Evolutionary conservation across 768 basidiomycete genomes (phyloP).

Genomic region (Saitozyma podzolica): DNA sequence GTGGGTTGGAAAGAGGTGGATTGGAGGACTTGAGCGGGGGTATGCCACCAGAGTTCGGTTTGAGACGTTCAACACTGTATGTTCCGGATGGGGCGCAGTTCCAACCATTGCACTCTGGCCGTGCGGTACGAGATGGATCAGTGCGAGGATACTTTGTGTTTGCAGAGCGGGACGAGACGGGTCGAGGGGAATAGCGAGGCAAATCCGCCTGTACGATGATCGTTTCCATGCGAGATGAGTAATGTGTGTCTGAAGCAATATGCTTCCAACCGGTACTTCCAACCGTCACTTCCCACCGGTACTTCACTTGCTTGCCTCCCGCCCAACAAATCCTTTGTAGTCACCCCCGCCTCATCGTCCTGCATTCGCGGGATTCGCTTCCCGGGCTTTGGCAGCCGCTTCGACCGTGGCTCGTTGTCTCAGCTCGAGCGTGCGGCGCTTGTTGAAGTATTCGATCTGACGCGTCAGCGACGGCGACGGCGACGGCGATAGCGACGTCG

Average conservation of each 20-base stretch:
- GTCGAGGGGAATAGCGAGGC: neutral
- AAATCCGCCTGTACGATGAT: too few relatives aligned
- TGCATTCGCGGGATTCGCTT: constrained; percentile 20
- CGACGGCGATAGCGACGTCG: constrained; percentile 8
- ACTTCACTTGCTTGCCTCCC: too few relatives aligned
- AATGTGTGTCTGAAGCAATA: constrained; percentile 7
- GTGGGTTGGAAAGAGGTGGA: too few relatives aligned
- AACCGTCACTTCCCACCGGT: neutral
- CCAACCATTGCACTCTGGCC: too few relatives aligned
- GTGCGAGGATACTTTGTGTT: too few relatives aligned
- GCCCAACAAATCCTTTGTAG: too few relatives aligned
- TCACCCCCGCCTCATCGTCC: constrained; percentile 10
- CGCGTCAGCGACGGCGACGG: constrained; percentile 5
- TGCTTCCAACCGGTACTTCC: neutral
- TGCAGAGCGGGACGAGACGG: neutral
- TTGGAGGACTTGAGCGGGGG: too few relatives aligned
- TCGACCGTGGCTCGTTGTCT: constrained; percentile 45
- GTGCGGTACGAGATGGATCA: too few relatives aligned
- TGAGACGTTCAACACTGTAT: too few relatives aligned
- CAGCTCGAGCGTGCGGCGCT: constrained; percentile 68
- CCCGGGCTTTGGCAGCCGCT: constrained; percentile 36
- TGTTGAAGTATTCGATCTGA: constrained; percentile 94
- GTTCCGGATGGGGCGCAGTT: too few relatives aligned
- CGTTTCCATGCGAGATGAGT: neutral
- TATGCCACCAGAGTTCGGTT: too few relatives aligned